Percentiles rank a stretch among this genome's conserved stretches.
Evolutionary conservation across 305 asterid genomes (phyloP).

Genomic region (Fraxinus latifolia): DNA sequence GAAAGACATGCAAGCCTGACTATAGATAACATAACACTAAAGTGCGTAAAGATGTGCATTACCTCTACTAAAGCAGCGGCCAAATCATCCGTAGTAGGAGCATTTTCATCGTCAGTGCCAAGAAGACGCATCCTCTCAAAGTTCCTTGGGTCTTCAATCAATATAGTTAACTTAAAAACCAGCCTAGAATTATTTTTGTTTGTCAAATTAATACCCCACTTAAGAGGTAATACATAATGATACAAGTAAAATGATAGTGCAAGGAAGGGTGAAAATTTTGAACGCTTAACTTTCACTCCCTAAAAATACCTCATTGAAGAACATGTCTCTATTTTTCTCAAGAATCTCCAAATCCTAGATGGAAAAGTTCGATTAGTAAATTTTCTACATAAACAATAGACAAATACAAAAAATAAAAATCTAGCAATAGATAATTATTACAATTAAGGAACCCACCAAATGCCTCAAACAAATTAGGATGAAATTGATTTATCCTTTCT

Average conservation of each 20-base stretch:
- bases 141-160: conserved; percentile 90
- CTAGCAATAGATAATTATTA: neutral
- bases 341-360: conserved; percentile 74
- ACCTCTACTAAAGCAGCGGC: conserved; percentile 77
- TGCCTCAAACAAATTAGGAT: neutral
- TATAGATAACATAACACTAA: neutral
- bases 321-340: conserved; percentile 78
- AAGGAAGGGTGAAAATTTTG: neutral
- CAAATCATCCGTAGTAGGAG: conserved; percentile 84
- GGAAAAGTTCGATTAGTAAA: neutral
- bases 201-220: neutral
- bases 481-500: conserved; percentile 62
- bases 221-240: neutral
- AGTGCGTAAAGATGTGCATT: conserved; percentile 10
- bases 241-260: neutral
- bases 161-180: conserved; percentile 54
- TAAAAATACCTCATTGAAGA: conserved; percentile 61
- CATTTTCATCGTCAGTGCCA: conserved; percentile 82
- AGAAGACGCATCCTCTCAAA: conserved; percentile 82
- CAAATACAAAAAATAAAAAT: neutral
- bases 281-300: neutral
- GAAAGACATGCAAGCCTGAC: neutral
- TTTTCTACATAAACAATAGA: neutral
- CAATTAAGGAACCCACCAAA: no score
- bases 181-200: neutral